Base-by-base conservation (phyloP, 139 green algal genomes). In the Yamagishiella unicocca region DNA sequence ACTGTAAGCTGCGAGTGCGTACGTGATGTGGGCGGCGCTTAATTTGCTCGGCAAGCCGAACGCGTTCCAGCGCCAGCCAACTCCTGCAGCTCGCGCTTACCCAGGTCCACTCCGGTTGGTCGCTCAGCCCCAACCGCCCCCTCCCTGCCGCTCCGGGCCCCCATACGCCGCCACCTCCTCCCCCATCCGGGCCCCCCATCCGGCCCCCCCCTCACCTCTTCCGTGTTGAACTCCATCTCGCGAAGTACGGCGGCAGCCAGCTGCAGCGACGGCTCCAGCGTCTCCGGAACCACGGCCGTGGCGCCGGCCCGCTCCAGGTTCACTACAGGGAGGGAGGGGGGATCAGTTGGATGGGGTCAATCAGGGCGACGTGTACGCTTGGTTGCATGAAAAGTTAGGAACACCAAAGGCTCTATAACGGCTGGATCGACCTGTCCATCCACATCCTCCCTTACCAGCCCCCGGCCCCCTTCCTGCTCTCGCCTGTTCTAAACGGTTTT, bases 201-300 rank as follows among this genome's bases (percentile, higher is more conserved):
- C 42, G 8, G 21, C 40, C 31, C 62, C 66, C 40, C 8, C 1
- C 66, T 38, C 38, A 90, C 96, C 89, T 98, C 95, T 27, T 96
- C 95, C 33, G 90, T 71, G 14, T 94, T 94, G 88, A 97, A 94
- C 35, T 96, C 92, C 53, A 99, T 91, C 90, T 98, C 87, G 22
- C 77, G 91, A 71, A 99, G 93, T 79, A 99, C 95, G 7, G 96
- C 96, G 4, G 97, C 96, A 14, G 96, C 97, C 81, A 99, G 94
- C 94, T 99, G 97, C 88, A 99, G 93, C 31, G 88, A 95, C 0
- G 98, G 98, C 92, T 99, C 98, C 64, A 99, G 91, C 10, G 95
- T 98, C 93, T 99, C 98, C 8, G 98, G 98, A 43, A 99, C 97
- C 79, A 99, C 97, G 12, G 96, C 97, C 42, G 95, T 98, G 45